These are phyloP conservation scores for Linum trigynum DNA, from an alignment of 345 rosid species.

Conservation along the genomic window DNA sequence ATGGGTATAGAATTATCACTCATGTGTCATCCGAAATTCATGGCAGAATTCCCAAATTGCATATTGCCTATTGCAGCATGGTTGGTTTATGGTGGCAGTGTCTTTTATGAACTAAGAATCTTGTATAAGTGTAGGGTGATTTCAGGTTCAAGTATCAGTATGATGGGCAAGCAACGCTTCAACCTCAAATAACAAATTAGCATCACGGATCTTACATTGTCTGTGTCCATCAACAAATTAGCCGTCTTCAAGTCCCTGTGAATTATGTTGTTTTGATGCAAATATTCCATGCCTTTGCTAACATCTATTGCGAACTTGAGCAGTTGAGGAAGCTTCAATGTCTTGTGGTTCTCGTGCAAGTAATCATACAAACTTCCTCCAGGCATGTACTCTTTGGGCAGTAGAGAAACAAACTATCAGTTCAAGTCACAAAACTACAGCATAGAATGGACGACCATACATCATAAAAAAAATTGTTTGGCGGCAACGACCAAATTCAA, in stretches of 20 bases:
- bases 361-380: conserved; percentile 66
- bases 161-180: background rate
- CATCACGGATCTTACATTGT: conserved; percentile 31
- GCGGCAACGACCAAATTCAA: background rate
- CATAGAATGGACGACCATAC: background rate
- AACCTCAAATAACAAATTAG: background rate
- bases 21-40: too few relatives aligned
- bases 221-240: conserved; percentile 60
- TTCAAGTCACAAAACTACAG: background rate
- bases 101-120: too few relatives aligned
- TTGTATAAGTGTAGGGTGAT: too few relatives aligned
- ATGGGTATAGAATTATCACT: too few relatives aligned
- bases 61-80: too few relatives aligned
- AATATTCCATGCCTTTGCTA: conserved; percentile 66
- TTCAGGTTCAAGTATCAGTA: too few relatives aligned
- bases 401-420: conserved; percentile 6
- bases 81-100: too few relatives aligned
- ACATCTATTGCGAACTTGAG: conserved; percentile 63
- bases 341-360: conserved; percentile 48
- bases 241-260: conserved; percentile 77
- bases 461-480: background rate
- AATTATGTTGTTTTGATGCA: conserved; percentile 62
- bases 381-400: conserved; percentile 59
- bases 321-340: conserved; percentile 41
- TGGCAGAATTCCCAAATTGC: too few relatives aligned